Evolutionary conservation across 176 grass and related monocot species (phyloP).

Genomic region (Bonia amplexicaulis): DNA sequence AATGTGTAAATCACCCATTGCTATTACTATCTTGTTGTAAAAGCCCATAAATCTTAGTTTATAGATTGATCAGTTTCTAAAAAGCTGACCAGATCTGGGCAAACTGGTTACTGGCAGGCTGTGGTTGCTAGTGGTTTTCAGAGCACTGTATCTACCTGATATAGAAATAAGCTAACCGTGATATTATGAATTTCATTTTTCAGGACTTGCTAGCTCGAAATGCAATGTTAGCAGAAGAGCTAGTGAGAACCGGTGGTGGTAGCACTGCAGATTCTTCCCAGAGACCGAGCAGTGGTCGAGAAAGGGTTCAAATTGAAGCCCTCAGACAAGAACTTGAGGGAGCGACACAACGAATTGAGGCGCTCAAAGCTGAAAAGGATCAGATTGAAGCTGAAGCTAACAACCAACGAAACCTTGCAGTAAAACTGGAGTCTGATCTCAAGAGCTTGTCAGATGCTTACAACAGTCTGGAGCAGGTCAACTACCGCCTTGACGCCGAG

Average conservation of each 20-base stretch:
- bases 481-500: slow-evolving; percentile 65
- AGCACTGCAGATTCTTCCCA: slow-evolving; percentile 48
- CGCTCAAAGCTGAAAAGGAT: slow-evolving; percentile 62
- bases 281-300: slow-evolving; percentile 57
- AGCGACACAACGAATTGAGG: slow-evolving; percentile 49
- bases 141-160: slow-evolving; percentile 11
- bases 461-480: slow-evolving; percentile 86
- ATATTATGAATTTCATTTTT: slow-evolving; percentile 30
- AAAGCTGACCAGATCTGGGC: neutral
- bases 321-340: slow-evolving; percentile 80
- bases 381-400: slow-evolving; percentile 66
- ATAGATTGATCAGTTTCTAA: neutral
- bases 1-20: neutral
- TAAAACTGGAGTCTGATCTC: slow-evolving; percentile 87
- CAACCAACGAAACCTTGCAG: slow-evolving; percentile 64
- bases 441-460: slow-evolving; percentile 95
- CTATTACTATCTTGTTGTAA: neutral
- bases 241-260: slow-evolving; percentile 57
- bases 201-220: slow-evolving; percentile 84
- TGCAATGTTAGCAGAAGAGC: slow-evolving; percentile 86
- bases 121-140: slow-evolving; percentile 1
- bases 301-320: slow-evolving; percentile 75
- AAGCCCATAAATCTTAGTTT: neutral
- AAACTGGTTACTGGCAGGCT: neutral
- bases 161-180: slow-evolving; percentile 15